phyloP scores from a whole-genome alignment of 2,329 filamentous ascomycete genomes.

The Xylaria digitata region DNA sequence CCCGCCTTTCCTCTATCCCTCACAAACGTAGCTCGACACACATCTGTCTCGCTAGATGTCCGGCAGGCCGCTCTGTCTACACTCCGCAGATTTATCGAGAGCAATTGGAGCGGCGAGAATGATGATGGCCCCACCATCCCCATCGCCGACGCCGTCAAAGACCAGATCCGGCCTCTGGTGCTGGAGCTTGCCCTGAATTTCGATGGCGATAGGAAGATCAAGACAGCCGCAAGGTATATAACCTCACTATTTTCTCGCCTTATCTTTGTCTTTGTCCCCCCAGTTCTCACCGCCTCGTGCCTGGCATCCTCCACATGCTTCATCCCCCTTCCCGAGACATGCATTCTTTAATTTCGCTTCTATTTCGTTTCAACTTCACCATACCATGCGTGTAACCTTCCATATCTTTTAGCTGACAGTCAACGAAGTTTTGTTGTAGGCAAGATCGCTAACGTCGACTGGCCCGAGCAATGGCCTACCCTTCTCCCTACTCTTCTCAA shows the following conservation, averaged over 20 bases:
- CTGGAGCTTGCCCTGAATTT: conserved; percentile 80
- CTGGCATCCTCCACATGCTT: background rate
- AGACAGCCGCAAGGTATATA: conserved; percentile 83
- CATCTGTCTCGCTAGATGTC: conserved; percentile 76
- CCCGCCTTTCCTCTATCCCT: conserved; percentile 82
- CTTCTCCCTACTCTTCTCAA: conserved; percentile 84
- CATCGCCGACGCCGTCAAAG: conserved; percentile 79
- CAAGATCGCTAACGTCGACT: conserved; percentile 94
- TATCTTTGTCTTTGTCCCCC: background rate
- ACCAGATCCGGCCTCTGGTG: conserved; percentile 76
- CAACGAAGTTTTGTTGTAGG: conserved; percentile 73
- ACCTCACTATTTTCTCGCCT: background rate
- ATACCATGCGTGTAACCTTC: too few relatives aligned
- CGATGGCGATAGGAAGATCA: conserved; percentile 85
- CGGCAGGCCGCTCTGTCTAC: conserved; percentile 85
- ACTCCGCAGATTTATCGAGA: conserved; percentile 84
- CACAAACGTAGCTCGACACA: conserved; percentile 81
- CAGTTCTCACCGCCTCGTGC: conserved; percentile 16
- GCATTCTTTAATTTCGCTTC: conserved; percentile 2
- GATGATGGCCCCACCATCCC: conserved; percentile 74
- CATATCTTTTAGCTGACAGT: conserved; percentile 25
- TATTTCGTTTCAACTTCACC: background rate
- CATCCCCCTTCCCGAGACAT: conserved; percentile 20
- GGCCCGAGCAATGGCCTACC: conserved; percentile 93
- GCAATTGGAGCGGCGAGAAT: conserved; percentile 82